Base-by-base conservation (phyloP, 306 rosid genomes). In the Sphenostylis stenocarpa region DNA sequence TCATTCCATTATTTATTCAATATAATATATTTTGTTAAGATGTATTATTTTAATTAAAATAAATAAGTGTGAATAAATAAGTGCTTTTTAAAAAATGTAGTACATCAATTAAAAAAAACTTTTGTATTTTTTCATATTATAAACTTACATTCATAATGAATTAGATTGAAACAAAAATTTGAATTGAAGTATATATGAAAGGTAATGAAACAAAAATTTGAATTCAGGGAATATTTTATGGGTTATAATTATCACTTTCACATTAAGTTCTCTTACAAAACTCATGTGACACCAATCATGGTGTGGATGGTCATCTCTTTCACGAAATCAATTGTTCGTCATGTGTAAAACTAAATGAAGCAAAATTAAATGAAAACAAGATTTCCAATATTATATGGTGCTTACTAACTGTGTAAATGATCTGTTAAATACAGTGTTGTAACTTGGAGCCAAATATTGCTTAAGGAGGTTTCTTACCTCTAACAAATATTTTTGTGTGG, bases 391-490 rank as follows among this genome's bases (percentile, higher is more conserved):
- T 0, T 7, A 17, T 53, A 19, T 53, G 11, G 8, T 55, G 31
- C n/a, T 64, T 66, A 28, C 12, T 38, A 38, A 64, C 10, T 11
- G 67, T 31, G 7, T 3, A 31, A 7, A 19, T 57, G 26, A 57
- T 6, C 36, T 26, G 64, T 36, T 38, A 14, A 66, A 20, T 11
- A 65, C 10, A 41, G 67, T 38, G 70, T 69, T 70, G 77, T 70
- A 76, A 66, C 64, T 64, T 67, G 68, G 77, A 68, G 33, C 63
- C 52, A 33, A 43, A 43, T 73, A 61, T 84, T 81, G 66, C 73
- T 84, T 70, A 49, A 57, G 4, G 60, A 55, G 66, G 76, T 81
- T 83, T 47, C 81, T 80, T 82, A 43, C 81, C 66, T 41, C 73
- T 67, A 82, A 80, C 58, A 72, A 76, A 75, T 67, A 24, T 48